Base-by-base conservation (phyloP, 2,329 filamentous ascomycete genomes). In the Phialemonium atrogriseum region DNA sequence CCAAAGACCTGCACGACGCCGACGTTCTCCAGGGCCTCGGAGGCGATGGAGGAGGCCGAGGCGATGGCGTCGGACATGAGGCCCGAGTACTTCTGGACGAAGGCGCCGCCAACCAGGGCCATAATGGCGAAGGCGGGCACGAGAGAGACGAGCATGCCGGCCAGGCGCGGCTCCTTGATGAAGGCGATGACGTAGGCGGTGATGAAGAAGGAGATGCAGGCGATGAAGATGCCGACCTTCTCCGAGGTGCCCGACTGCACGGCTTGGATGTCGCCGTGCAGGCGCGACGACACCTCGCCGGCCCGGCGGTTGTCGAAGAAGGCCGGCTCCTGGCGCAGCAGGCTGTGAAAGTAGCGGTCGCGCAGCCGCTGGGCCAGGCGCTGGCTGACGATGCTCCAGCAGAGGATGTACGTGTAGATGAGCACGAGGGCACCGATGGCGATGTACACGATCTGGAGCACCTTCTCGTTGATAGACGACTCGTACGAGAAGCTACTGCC, bases 211-310 rank as follows among this genome's bases (percentile, higher is more conserved):
- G 75, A 74, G 7, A 73, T 52, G 32, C 69, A 77, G 14, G 69
- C 65, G 7, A 84, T 60, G 39, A 70, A 70, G 17, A 82, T 71
- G 25, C 79, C 79, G 10, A 81, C 77, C 51, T 84, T 84, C 52
- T 84, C 80, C 1, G 73, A 77, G 0, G 78, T 82, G 7, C 80
- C 80, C 0, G 70, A 69, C 41, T 79, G 78, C 33, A 84, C 76
- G 1, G 73, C 69, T 37, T 77, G 70, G 14, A 84, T 77, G 44
- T 84, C 78, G 30, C 66, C 62, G 47, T 77, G 77, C 27, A 84
- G 66, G n/a, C 78, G 66, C 8, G 73, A 72, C 1, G 73, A 67
- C 7, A 82, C 70, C 49, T 82, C 74, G 11, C 77, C 77, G 1
- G 76, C 64, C 30, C 74, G 68, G 8, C 77, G 60, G 11, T 64